phyloP scores from a whole-genome alignment of 768 basidiomycete species.

The Amanita molliuscula region DNA sequence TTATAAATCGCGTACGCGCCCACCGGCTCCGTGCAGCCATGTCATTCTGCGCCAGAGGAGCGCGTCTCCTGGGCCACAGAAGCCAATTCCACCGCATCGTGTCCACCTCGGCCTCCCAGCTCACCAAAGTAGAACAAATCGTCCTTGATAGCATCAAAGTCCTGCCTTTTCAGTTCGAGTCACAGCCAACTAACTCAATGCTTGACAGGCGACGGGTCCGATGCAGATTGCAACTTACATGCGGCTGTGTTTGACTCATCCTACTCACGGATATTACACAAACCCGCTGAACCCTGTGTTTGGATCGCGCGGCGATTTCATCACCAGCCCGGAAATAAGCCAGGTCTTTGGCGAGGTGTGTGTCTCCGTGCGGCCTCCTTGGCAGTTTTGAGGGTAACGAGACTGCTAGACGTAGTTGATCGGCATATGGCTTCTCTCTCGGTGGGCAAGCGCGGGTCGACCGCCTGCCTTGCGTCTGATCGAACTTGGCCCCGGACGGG shows the following conservation, averaged over 20 bases:
- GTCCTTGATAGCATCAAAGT: constrained; percentile 69
- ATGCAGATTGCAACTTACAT: constrained; percentile 85
- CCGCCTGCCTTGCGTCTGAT: constrained; percentile 54
- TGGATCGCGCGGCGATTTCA: constrained; percentile 84
- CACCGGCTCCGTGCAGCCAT: not conserved
- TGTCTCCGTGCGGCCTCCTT: constrained; percentile 14
- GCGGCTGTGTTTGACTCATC: constrained; percentile 84
- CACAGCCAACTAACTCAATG: constrained; percentile 3
- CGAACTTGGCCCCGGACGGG: constrained; percentile 90
- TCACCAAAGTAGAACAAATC: constrained; percentile 50
- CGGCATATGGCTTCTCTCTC: constrained; percentile 76
- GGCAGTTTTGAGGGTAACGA: constrained; percentile 25
- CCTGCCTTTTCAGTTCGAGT: not conserved
- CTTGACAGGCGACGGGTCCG: constrained; percentile 72
- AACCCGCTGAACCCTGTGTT: constrained; percentile 65
- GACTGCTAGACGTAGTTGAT: constrained; percentile 50
- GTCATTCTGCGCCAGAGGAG: not conserved
- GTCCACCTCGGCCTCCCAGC: constrained; percentile 8
- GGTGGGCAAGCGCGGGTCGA: constrained; percentile 50
- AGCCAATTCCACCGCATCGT: not conserved
- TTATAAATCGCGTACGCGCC: not conserved
- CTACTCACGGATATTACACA: constrained; percentile 90
- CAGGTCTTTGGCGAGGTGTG: constrained; percentile 96
- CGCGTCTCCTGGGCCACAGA: not conserved
- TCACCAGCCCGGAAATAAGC: constrained; percentile 93